Evolutionary conservation across 1,284 basidiomycete genomes (phyloP).

Genomic region (Pulveroboletus sp.): DNA sequence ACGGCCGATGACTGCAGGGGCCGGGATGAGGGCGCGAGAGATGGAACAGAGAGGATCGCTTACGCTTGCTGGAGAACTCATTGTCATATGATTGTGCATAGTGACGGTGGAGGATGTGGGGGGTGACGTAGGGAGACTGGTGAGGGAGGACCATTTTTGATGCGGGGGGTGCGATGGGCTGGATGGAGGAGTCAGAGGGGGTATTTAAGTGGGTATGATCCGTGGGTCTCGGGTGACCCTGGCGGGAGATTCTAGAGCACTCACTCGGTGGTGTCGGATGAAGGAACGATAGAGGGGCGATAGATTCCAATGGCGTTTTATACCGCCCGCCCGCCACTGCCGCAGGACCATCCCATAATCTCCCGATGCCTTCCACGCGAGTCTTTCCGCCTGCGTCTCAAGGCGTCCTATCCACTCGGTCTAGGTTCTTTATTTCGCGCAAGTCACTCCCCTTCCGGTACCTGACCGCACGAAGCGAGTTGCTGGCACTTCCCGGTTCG

Average conservation of each 20-base stretch:
- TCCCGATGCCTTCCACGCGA: constrained; percentile 33
- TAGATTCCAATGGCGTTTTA: constrained; percentile 27
- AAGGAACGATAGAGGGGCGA: background rate
- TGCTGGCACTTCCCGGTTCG: constrained; percentile 20
- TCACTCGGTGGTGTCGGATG: constrained; percentile 21
- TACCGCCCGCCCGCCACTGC: constrained; percentile 34
- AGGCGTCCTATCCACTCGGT: background rate
- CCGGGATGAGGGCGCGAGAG: constrained; percentile 13
- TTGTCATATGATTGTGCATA: constrained; percentile 73
- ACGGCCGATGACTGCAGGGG: constrained; percentile 72
- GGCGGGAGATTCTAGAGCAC: constrained; percentile 15
- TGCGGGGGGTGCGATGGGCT: background rate
- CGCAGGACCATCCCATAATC: constrained; percentile 41
- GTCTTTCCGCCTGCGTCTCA: constrained; percentile 25
- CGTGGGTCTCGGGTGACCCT: constrained; percentile 25
- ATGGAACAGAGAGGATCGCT: constrained; percentile 22
- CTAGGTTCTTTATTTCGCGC: background rate
- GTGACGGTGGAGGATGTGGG: constrained; percentile 81
- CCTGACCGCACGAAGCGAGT: constrained; percentile 1
- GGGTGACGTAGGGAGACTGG: constrained; percentile 79
- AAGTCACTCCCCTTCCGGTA: background rate
- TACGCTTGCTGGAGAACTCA: constrained; percentile 61
- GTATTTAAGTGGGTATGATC: constrained; percentile 29
- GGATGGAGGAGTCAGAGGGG: constrained; percentile 13
- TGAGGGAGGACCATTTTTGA: constrained; percentile 58